A percentile compares a stretch with the other conserved stretches of the same genome.
phyloP scores from a whole-genome alignment of 2,329 filamentous ascomycete genomes.

The Calonectria pauciramosa region DNA sequence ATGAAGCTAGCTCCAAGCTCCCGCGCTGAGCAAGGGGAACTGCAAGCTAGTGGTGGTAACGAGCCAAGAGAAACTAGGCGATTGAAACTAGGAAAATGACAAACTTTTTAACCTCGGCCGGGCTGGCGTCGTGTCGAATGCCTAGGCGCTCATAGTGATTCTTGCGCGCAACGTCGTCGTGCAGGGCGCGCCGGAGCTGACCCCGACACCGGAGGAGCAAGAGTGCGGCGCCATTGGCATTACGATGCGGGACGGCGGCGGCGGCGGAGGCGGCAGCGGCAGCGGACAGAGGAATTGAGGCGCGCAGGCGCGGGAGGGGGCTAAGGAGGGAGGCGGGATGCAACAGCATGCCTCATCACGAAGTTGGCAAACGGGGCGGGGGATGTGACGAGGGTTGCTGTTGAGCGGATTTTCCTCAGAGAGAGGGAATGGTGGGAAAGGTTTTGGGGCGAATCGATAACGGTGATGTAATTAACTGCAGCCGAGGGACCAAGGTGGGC shows the following conservation, averaged over 20 bases:
- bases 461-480: constrained; percentile 47
- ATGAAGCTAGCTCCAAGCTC: not conserved
- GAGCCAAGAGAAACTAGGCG: not conserved
- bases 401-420: constrained; percentile 9
- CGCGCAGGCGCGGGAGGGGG: constrained; percentile 30
- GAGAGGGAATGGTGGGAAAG: constrained; percentile 13
- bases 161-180: constrained; percentile 44
- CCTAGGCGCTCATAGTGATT: constrained; percentile 89
- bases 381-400: not conserved
- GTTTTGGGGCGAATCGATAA: constrained; percentile 23
- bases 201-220: constrained; percentile 40
- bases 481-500: constrained; percentile 4
- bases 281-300: constrained; percentile 42
- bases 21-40: not conserved
- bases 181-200: constrained; percentile 32
- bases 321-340: constrained; percentile 50
- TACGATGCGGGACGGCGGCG: not conserved
- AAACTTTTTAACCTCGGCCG: constrained; percentile 87
- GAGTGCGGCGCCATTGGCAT: constrained; percentile 12
- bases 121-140: constrained; percentile 77
- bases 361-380: constrained; percentile 26
- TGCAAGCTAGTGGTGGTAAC: not conserved
- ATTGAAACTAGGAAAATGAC: constrained; percentile 6
- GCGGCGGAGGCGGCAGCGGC: not conserved
- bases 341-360: constrained; percentile 76